Evolutionary conservation across 2,329 filamentous ascomycete species (phyloP).

Genomic region (Colletotrichum scovillei): DNA sequence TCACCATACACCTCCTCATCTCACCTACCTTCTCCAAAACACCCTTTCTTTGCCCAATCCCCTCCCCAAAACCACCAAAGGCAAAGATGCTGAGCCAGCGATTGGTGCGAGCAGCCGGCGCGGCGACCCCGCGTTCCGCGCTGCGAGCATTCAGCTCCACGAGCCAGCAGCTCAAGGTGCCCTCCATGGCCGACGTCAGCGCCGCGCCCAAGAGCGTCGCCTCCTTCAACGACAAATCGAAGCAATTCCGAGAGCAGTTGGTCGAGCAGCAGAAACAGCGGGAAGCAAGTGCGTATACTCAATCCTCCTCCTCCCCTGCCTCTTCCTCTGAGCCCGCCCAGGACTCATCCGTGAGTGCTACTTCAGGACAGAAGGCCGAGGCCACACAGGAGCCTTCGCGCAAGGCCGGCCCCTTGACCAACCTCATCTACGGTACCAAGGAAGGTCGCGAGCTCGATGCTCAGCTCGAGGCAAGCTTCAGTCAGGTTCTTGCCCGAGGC

Average conservation of each 20-base stretch:
- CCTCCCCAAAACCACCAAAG: slow-evolving; percentile 40
- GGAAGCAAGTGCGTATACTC: slow-evolving; percentile 80
- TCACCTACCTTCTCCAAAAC: neutral
- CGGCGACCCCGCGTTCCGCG: slow-evolving; percentile 57
- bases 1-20: slow-evolving; percentile 15
- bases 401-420: slow-evolving; percentile 80
- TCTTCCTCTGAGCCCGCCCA: slow-evolving; percentile 54
- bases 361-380: slow-evolving; percentile 68
- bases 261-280: slow-evolving; percentile 81
- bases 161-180: slow-evolving; percentile 61
- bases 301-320: slow-evolving; percentile 42
- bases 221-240: slow-evolving; percentile 85
- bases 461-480: slow-evolving; percentile 96
- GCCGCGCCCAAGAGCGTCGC: slow-evolving; percentile 72
- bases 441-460: slow-evolving; percentile 94
- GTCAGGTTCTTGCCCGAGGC: slow-evolving; percentile 90
- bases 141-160: slow-evolving; percentile 70
- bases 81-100: slow-evolving; percentile 61
- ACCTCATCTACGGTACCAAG: slow-evolving; percentile 95
- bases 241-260: slow-evolving; percentile 86
- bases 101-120: slow-evolving; percentile 59
- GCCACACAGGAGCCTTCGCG: slow-evolving; percentile 68
- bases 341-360: slow-evolving; percentile 72
- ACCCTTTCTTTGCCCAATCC: slow-evolving; percentile 12
- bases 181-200: slow-evolving; percentile 88